Base-by-base conservation (phyloP, 2,329 filamentous ascomycete species). In the Monosporascus sp. region DNA sequence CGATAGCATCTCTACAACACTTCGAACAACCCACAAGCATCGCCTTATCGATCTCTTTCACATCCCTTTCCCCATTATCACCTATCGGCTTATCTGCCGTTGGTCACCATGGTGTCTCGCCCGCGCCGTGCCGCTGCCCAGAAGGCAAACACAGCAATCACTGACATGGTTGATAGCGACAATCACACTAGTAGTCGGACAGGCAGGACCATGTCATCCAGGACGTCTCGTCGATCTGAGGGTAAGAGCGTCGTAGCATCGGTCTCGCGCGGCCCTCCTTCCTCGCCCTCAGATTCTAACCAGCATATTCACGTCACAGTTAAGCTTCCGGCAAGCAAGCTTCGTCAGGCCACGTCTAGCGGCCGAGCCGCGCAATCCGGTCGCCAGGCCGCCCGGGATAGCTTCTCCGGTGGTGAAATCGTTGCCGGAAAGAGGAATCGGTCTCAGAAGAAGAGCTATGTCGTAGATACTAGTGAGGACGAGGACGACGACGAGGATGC, bases 391-490 rank as follows among this genome's bases (percentile, higher is more conserved):
- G 63, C 66, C 48, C 65, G 69, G 38, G 71, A 73, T 22, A 64
- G 65, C 45, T 77, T 77, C 50, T 69, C 69, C 24, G 74, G 73
- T 24, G 73, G 75, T 31, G 75, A 79, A 60, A 77, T 80, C 48
- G 65, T 79, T 19, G 69, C 74, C 26, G 76, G 77, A 38, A 80
- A 79, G 61, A 74, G 81, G 48, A 81, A 78, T 54, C 76, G 80
- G 8, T 78, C 77, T 6, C 75, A 73, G 19, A 81, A 82, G 69
- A 84, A 83, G 69, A 83, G 76, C 59, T 84, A 84, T 52, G 78
- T 83, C 37, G 78, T 85, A 24, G 81, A 83, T 56, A 81, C 78
- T 38, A 74, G 73, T 58, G 71, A 69, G 8, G 73, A 74, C 34
- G 72, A 71, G 17, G 67, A 66, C 17, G 74, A 78, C 36, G 67